Percentiles rank a stretch among this genome's conserved stretches.
Conservation (phyloP, 2,329 filamentous ascomycete species). For the Colletotrichum sp. region DNA sequence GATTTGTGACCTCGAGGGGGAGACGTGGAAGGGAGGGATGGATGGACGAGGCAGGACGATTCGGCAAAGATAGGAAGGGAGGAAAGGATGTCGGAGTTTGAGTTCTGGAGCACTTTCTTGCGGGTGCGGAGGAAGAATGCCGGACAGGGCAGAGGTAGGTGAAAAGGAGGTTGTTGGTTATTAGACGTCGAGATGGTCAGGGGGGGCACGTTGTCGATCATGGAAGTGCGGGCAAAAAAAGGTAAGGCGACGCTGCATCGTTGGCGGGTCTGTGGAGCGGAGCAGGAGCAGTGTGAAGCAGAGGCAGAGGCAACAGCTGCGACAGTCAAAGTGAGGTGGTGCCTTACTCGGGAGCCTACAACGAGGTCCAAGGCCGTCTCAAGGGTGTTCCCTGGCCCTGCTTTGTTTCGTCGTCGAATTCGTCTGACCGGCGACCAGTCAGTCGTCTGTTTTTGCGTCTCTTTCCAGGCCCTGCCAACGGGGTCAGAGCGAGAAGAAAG, state of each 20-base stretch:
- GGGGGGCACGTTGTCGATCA: slow-evolving; percentile 16
- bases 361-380: not conserved
- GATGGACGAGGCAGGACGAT: not conserved
- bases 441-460: slow-evolving; percentile 7
- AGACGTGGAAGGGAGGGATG: not conserved
- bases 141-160: not conserved
- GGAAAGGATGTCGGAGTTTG: not conserved
- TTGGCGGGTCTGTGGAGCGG: slow-evolving; percentile 13
- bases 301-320: not conserved
- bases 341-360: not conserved
- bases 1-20: not conserved
- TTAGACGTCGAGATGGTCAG: slow-evolving; percentile 14
- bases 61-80: not conserved
- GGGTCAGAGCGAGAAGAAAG: slow-evolving; percentile 3
- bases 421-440: slow-evolving; percentile 16
- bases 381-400: slow-evolving; percentile 17
- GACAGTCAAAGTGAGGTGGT: not conserved
- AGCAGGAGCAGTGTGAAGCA: not conserved
- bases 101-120: not conserved
- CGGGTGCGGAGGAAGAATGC: not conserved
- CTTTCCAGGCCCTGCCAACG: not conserved
- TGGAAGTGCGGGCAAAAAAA: slow-evolving; percentile 11
- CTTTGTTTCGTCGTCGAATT: slow-evolving; percentile 17
- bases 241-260: slow-evolving; percentile 1
- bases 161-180: slow-evolving; percentile 4